A percentile compares a stretch with the other conserved stretches of the same genome.
These are phyloP conservation scores for Fraxinus floribunda DNA, from an alignment of 305 asterid genomes.

Conservation along the genomic window DNA sequence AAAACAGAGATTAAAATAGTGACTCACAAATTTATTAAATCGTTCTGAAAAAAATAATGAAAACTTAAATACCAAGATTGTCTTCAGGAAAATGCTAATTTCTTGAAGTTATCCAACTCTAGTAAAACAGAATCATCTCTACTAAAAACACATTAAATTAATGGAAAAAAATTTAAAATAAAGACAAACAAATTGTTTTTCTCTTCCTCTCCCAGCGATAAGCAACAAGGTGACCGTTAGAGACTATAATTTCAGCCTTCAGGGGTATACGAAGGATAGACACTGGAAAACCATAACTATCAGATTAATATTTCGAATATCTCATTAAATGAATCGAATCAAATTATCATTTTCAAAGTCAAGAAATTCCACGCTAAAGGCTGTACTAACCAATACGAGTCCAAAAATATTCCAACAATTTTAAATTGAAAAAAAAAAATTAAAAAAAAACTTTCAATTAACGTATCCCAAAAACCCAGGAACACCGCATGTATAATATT, in stretches of 20 bases:
- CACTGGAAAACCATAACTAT: not conserved
- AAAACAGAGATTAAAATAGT: not conserved
- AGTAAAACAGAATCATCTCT: not conserved
- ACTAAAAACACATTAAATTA: not conserved
- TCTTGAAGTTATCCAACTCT: constrained; percentile 18
- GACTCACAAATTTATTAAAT: not conserved
- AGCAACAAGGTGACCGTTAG: constrained; percentile 37
- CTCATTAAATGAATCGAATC: not conserved
- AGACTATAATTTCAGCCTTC: not conserved
- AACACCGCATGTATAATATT: not conserved
- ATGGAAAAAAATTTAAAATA: not conserved
- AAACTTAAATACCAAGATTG: not conserved
- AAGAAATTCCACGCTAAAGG: constrained; percentile 10
- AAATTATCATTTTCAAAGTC: constrained; percentile 13
- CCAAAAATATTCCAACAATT: constrained; percentile 11
- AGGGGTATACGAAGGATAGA: not conserved
- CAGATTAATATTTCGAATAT: not conserved
- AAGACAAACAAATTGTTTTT: constrained; percentile 19
- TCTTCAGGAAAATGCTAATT: not conserved
- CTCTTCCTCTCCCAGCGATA: constrained; percentile 18
- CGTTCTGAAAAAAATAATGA: not conserved
- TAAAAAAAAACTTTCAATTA: not conserved
- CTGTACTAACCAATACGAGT: constrained; percentile 25
- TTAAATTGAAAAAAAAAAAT: not conserved
- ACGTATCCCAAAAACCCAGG: not conserved